These are phyloP conservation scores for Acanthamoeba triangularis DNA, from an alignment of 208 protist species.

Conservation along the genomic window DNA sequence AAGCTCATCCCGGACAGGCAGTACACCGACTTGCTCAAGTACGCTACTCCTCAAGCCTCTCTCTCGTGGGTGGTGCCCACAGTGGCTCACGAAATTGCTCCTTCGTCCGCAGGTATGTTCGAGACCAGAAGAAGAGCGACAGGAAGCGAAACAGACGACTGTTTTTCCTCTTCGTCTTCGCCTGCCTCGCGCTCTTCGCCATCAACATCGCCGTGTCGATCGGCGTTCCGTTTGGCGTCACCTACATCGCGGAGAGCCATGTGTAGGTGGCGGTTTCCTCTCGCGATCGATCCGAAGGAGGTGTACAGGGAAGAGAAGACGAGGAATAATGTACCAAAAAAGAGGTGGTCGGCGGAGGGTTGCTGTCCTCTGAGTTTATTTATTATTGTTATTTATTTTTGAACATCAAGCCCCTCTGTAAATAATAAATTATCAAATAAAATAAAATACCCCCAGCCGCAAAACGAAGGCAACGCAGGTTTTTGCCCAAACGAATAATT, in stretches of 20 bases:
- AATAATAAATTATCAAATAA: too few species aligned
- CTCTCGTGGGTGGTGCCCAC: background rate
- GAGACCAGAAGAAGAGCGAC: conserved; percentile 24
- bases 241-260: conserved; percentile 2
- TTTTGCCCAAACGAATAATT: too few species aligned
- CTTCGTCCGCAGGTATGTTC: background rate
- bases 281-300: background rate
- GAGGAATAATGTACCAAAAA: too few species aligned
- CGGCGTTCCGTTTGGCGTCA: conserved; percentile 4
- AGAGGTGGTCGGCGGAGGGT: too few species aligned
- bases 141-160: background rate
- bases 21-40: conserved; percentile 19
- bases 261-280: background rate
- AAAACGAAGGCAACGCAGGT: too few species aligned
- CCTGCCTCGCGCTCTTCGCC: conserved; percentile 18
- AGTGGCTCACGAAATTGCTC: background rate
- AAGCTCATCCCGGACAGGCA: conserved; percentile 27
- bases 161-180: background rate
- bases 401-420: too few species aligned
- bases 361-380: too few species aligned
- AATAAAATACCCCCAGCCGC: too few species aligned
- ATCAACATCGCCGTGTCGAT: background rate
- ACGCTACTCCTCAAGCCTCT: background rate
- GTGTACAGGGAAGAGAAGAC: background rate
- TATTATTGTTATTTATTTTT: too few species aligned